These are phyloP conservation scores for Maudiozyma serrabonitensis DNA, from an alignment of 805 yeast species.

Conservation along the genomic window DNA sequence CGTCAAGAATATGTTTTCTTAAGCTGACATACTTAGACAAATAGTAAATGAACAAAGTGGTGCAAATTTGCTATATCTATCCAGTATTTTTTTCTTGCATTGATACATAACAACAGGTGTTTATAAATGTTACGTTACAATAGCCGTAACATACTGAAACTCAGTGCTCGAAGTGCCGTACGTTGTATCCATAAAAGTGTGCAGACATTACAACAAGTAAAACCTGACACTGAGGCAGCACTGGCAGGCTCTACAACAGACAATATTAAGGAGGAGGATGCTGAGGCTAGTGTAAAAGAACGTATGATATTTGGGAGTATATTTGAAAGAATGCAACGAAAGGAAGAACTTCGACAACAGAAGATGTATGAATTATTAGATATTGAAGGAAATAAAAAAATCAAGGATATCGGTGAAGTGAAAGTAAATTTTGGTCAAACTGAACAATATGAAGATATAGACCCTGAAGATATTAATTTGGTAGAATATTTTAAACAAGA, in stretches of 20 bases:
- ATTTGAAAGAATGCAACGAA: slow-evolving; percentile 19
- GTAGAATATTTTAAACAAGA: slow-evolving; percentile 3
- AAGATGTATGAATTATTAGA: not conserved
- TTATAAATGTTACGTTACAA: not conserved
- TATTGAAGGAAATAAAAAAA: not conserved
- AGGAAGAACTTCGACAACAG: slow-evolving; percentile 7
- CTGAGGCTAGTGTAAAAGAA: slow-evolving; percentile 17
- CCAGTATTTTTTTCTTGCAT: not conserved
- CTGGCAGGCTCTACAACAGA: not conserved
- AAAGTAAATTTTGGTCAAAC: slow-evolving; percentile 2
- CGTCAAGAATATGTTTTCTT: no score
- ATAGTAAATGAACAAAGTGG: no score
- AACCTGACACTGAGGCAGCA: not conserved
- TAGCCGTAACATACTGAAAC: not conserved
- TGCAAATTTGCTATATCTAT: no score
- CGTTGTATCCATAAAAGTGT: not conserved
- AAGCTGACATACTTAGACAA: no score
- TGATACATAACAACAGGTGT: not conserved
- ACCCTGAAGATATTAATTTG: slow-evolving; percentile 1
- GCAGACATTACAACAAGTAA: not conserved
- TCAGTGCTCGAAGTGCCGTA: not conserved
- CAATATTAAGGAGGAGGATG: not conserved
- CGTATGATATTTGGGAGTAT: slow-evolving; percentile 20
- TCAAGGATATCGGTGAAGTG: not conserved
- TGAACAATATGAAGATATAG: not conserved